A percentile compares a stretch with the other conserved stretches of the same genome.
Conservation (phyloP, 371 early-diverging fungal genomes). For the Fennellomyces sp. region DNA sequence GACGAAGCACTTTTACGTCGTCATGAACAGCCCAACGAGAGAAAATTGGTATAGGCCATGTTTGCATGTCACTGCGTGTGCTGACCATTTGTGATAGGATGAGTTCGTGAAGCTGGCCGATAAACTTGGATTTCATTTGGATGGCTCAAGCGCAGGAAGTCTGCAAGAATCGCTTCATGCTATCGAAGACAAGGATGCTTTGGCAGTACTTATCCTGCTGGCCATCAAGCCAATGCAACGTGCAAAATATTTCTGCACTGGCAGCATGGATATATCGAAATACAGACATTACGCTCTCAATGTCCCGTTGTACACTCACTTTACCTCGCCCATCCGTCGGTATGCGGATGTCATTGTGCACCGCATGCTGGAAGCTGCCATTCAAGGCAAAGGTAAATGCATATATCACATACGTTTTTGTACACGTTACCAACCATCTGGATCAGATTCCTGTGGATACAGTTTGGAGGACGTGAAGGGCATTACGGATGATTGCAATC, state of each 20-base stretch:
- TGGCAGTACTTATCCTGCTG: slow-evolving; percentile 64
- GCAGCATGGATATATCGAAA: slow-evolving; percentile 60
- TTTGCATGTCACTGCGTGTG: too few relatives aligned
- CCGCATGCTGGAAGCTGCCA: slow-evolving; percentile 72
- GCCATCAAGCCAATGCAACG: slow-evolving; percentile 91
- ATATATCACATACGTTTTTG: too few relatives aligned
- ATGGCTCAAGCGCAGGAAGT: slow-evolving; percentile 54
- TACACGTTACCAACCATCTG: too few relatives aligned
- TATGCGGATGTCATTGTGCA: slow-evolving; percentile 99
- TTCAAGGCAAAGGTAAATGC: slow-evolving; percentile 33
- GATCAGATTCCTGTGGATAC: slow-evolving; percentile 46
- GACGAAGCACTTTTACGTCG: slow-evolving; percentile 91
- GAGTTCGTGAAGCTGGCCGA: slow-evolving; percentile 63
- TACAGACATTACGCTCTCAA: slow-evolving; percentile 88
- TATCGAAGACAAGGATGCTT: slow-evolving; percentile 55
- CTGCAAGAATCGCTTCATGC: slow-evolving; percentile 74
- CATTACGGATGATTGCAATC: slow-evolving; percentile 79
- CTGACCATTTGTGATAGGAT: too few relatives aligned
- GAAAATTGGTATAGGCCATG: slow-evolving; percentile 54
- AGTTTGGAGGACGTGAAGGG: slow-evolving; percentile 45
- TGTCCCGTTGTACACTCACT: slow-evolving; percentile 92
- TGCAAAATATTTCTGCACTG: slow-evolving; percentile 94
- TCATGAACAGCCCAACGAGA: slow-evolving; percentile 78
- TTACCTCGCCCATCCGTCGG: slow-evolving; percentile 99
- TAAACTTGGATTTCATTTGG: slow-evolving; percentile 52